Evolutionary conservation across 169 alveolate species (phyloP).

Genomic region (Plasmodium knowlesi): DNA sequence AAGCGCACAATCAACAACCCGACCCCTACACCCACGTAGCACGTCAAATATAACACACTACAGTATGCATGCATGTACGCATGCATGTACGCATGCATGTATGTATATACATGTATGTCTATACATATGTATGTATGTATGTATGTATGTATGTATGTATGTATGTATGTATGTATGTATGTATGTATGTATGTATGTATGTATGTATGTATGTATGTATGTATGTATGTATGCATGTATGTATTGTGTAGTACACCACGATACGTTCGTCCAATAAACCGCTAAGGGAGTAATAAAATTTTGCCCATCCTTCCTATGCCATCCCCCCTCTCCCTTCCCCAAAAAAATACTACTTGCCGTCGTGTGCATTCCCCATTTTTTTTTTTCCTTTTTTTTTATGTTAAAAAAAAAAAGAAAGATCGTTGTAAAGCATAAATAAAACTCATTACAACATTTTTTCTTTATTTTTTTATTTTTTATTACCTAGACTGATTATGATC

Average conservation of each 20-base stretch:
- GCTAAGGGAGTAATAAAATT: background rate
- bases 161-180: too few relatives aligned
- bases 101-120: too few relatives aligned
- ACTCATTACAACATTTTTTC: background rate
- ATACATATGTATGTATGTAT: too few relatives aligned
- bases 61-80: too few relatives aligned
- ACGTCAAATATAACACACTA: background rate
- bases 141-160: too few relatives aligned
- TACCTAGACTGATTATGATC: constrained; percentile 75
- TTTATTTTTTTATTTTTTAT: constrained; percentile 54
- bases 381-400: background rate
- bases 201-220: too few relatives aligned
- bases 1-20: background rate
- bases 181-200: too few relatives aligned
- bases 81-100: too few relatives aligned
- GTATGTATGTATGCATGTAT: too few relatives aligned
- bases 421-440: background rate
- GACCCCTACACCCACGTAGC: background rate
- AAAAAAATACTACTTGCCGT: background rate
- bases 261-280: background rate
- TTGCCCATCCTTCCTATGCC: too few relatives aligned
- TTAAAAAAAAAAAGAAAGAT: constrained; percentile 26
- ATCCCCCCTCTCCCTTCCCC: too few relatives aligned
- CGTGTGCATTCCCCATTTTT: background rate
- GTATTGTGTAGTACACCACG: background rate